Evolutionary conservation across 2,329 filamentous ascomycete genomes (phyloP), one percentile per base, ranked within the genome.

Genomic region (Tympanopsis confertula): DNA sequence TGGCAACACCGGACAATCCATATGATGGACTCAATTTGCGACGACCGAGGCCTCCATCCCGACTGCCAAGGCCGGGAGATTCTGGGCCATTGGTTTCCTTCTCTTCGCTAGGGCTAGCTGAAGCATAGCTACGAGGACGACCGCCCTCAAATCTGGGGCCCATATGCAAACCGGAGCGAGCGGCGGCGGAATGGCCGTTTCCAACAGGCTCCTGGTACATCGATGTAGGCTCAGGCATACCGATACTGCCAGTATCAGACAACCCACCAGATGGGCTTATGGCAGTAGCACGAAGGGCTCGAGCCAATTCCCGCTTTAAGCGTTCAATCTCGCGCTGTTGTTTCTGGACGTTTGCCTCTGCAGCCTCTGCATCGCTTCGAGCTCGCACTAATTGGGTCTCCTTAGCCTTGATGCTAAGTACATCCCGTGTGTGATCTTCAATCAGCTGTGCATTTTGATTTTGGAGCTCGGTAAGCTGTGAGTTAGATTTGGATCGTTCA

Each of bases 391-490:
- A 72, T 51, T 98, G 91, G 3, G 91, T 96, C 58, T 98, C 91
- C 60, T 98, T 98, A 13, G 91, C 91, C 58, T 96, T 96, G 63
- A 98, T 93, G 48, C 87, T 91, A 30, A 98, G 69, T 0, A 95
- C 86, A 50, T 98, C 89, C 35, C 89, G 74, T 0, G 91, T 98
- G 56, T 96, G 89, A 50, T 96, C 89, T 59, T 98, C 91, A 43
- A 98, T 98, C 22, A 98, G 69, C 44, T 91, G 83, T 18, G 91
- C 91, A 51, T 98, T 98, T 55, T 95, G 86, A 50, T 94, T 93
- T 61, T 95, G 93, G 20, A 98, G 71, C 59, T 96, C 91, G 47
- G 89, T 82, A 30, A 96, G 82, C 56, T 95, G 86, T 0, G 86
- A 91, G 42, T 78, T 73, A 36, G 94, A 71, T 51, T 82, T 88